Base-by-base conservation (phyloP, 169 alveolate species). In the Plasmodium knowlesi region DNA sequence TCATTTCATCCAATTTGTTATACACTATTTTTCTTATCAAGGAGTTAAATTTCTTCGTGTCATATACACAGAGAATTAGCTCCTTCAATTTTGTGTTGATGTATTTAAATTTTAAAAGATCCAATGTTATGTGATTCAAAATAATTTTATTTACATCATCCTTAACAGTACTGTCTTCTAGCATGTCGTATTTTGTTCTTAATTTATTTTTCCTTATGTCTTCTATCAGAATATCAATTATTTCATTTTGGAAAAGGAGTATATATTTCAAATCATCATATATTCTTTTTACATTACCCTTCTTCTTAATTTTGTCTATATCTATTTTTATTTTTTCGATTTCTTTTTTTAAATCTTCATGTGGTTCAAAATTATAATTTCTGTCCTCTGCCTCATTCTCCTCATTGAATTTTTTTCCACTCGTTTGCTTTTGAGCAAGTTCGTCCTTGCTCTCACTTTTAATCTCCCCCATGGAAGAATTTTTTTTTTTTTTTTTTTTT, bases 191-290 rank as follows among this genome's bases (percentile, higher is more conserved):
- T 14, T 86, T 86, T 53, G 86, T 86, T n/a, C 78, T 74, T 74
- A 86, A 53, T 76, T 86, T 86, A 86, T 86, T 86, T 57, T 86
- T 86, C 67, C 93, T 19, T 12, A 86, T 86, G 80, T 86, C 93
- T 32, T 86, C 93, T 19, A 86, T 86, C 39, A 86, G 32, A 32
- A 76, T 74, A 67, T 86, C 85, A 74, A 86, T 78, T 53, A 86
- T 86, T 74, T 86, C 93, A 54, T 86, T 86, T 54, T 86, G 93
- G 67, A 86, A 86, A 50, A 86, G 82, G 76, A 86, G 67, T 37
- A 86, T 86, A 86, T 86, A 86, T 76, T 86, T 86, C 80, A 86
- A 86, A 86, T 86, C 93, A 53, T 86, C 93, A 76, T 86, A 86
- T 10, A 86, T 86, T 57, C 93, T 86, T 74, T 74, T 86, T 54